Conservation (phyloP, 2,329 filamentous ascomycete species). For the Leptographium galeiforme region DNA sequence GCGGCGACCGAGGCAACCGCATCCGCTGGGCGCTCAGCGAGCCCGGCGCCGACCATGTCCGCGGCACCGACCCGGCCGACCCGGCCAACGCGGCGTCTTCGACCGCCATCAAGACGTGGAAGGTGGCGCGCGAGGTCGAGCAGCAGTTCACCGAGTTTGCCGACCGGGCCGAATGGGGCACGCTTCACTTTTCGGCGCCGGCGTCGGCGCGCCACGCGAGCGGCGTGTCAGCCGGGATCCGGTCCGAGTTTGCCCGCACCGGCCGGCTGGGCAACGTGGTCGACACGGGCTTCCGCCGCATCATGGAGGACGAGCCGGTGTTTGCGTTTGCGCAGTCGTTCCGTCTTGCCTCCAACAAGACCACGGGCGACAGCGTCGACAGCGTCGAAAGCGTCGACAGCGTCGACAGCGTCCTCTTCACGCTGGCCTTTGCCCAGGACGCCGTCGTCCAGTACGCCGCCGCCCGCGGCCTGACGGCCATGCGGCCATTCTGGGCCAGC, state of each 20-base stretch:
- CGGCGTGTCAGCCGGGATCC: slow-evolving; percentile 52
- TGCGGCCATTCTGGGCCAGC: slow-evolving; percentile 67
- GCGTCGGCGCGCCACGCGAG: slow-evolving; percentile 54
- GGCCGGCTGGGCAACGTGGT: slow-evolving; percentile 50
- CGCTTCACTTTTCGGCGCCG: slow-evolving; percentile 62
- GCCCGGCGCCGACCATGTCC: slow-evolving; percentile 16
- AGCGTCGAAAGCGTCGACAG: slow-evolving; percentile 49
- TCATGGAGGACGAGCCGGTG: slow-evolving; percentile 67
- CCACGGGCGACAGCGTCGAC: slow-evolving; percentile 37
- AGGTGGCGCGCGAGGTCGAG: slow-evolving; percentile 44
- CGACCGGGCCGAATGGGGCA: slow-evolving; percentile 76
- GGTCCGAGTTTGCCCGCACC: slow-evolving; percentile 55
- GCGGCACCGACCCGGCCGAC: slow-evolving; percentile 14
- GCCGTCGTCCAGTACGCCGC: slow-evolving; percentile 68
- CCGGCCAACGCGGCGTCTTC: slow-evolving; percentile 2
- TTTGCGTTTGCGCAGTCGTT: slow-evolving; percentile 65
- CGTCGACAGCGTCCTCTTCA: slow-evolving; percentile 55
- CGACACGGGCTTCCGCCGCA: slow-evolving; percentile 39
- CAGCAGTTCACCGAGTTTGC: slow-evolving; percentile 59
- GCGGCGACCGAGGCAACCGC: slow-evolving; percentile 53
- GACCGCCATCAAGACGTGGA: slow-evolving; percentile 48
- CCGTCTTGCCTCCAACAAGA: slow-evolving; percentile 20
- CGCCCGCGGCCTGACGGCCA: slow-evolving; percentile 58
- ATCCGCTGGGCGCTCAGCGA: slow-evolving; percentile 56
- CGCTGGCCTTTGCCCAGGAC: slow-evolving; percentile 62